These are phyloP conservation scores for Ogataea glucozyma DNA, from an alignment of 805 yeast genomes.

Conservation along the genomic window DNA sequence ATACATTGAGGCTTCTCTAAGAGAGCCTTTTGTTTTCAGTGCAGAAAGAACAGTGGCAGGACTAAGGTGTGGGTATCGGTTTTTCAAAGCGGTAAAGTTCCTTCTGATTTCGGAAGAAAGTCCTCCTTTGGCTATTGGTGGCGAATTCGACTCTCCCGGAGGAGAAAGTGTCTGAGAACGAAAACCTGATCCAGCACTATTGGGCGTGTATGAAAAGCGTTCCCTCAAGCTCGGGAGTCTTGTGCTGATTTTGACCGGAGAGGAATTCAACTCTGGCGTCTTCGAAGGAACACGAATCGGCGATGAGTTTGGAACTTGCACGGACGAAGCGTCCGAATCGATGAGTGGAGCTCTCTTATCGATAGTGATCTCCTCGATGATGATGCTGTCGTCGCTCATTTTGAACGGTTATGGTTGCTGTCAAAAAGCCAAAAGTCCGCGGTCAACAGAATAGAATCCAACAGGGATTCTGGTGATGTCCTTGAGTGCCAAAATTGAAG, in stretches of 20 bases:
- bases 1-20: constrained; percentile 34
- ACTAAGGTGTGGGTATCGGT: constrained; percentile 35
- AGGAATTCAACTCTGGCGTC: constrained; percentile 21
- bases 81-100: constrained; percentile 33
- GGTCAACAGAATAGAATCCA: too few species aligned
- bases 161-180: background rate
- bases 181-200: constrained; percentile 8
- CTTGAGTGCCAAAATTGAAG: too few species aligned
- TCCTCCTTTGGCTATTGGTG: constrained; percentile 17
- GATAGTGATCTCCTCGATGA: constrained; percentile 14
- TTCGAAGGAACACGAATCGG: constrained; percentile 29
- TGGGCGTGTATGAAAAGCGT: constrained; percentile 41
- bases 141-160: constrained; percentile 6
- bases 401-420: too few species aligned
- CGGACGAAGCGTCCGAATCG: constrained; percentile 24
- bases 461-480: too few species aligned
- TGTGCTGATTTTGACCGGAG: constrained; percentile 27
- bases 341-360: constrained; percentile 3
- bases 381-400: constrained; percentile 22
- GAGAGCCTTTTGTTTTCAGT: constrained; percentile 32
- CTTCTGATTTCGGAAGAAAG: constrained; percentile 29
- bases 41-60: constrained; percentile 34
- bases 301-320: constrained; percentile 55
- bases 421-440: too few species aligned
- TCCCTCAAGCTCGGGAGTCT: constrained; percentile 40